Evolutionary conservation across 2,329 filamentous ascomycete species (phyloP), one percentile per base, ranked within the genome.

Genomic region (Sordariomycetes sp.): DNA sequence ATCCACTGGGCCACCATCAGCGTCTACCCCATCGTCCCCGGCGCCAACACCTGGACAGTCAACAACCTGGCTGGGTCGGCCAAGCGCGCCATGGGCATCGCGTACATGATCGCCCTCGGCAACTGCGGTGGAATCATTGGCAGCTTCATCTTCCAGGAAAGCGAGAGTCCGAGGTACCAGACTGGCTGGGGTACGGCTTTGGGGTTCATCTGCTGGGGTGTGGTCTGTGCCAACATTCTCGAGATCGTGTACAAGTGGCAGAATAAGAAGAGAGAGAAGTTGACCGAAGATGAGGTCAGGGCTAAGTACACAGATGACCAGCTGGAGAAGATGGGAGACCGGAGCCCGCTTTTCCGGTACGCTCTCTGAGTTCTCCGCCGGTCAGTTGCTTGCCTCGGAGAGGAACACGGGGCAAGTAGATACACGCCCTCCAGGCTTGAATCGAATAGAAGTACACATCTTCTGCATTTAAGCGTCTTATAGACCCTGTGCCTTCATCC

Each of bases 1-100:
- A 50, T 62, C n/a, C 52, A 53, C 24, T 40, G 63, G 14, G 54
- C 58, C 1, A 57, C 54, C 20, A 50, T 59, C 8, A 58, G 61
- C 18, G 48, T 60, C 37, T 61, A 61, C 14, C 57, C 57, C 1
- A 46, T 49, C 9, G 26, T 43, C 7, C 57, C 58, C 2, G 54
- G 48, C 4, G 50, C 43, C 8, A 57, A 51, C 15, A 50, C 57
- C 2, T 61, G 58, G 58, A 57, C 51, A 8, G 42, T 55, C 5
- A 51, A 51, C 37, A 62, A 62, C 21, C 46, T 53, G 1, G 49
- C 54, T 0, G 47, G 50, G 4, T 47, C 56, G 0, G 47, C 47
- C 0, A 62, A 57, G 32, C 43, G 57, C 2, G 55, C 55, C 0
- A 48, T 57, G 26, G 57, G 54, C 2, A 58, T 59, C 26, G 58